Conservation (phyloP, 2,329 filamentous ascomycete species). For the Tothia fuscella region DNA sequence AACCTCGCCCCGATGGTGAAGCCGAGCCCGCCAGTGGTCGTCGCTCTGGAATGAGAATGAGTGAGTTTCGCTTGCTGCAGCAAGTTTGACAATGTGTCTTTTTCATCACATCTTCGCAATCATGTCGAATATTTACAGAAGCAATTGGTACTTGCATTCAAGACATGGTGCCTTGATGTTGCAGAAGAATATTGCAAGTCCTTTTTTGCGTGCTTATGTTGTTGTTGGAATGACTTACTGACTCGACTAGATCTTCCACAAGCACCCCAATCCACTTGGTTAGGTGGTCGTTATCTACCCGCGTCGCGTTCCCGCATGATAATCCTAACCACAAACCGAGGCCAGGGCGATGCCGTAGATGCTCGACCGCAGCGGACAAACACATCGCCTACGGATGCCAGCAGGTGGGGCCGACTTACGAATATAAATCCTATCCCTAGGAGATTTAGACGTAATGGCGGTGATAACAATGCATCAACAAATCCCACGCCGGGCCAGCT, state of each 20-base stretch:
- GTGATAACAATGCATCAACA: conserved; percentile 13
- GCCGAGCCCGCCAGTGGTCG: neutral
- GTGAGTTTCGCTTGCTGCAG: no score
- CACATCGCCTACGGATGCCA: conserved; percentile 19
- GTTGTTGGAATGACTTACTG: no score
- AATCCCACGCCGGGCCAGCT: conserved; percentile 25
- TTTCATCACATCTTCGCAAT: no score
- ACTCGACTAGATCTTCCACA: conserved; percentile 9
- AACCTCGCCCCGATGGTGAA: conserved; percentile 58
- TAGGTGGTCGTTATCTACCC: conserved; percentile 7
- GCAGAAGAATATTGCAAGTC: no score
- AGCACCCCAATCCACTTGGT: conserved; percentile 7
- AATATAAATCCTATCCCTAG: conserved; percentile 13
- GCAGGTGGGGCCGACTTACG: conserved; percentile 18
- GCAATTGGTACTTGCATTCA: no score
- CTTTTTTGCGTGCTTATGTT: no score
- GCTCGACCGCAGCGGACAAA: neutral
- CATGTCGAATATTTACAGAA: no score
- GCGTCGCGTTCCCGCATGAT: conserved; percentile 2
- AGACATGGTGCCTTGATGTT: no score
- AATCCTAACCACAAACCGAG: neutral
- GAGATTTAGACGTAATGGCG: neutral
- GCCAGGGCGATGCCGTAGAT: neutral
- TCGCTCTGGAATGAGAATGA: neutral
- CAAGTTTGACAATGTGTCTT: no score